phyloP scores from a whole-genome alignment of 148 eudicot species.

The Persicaria maculosa region DNA sequence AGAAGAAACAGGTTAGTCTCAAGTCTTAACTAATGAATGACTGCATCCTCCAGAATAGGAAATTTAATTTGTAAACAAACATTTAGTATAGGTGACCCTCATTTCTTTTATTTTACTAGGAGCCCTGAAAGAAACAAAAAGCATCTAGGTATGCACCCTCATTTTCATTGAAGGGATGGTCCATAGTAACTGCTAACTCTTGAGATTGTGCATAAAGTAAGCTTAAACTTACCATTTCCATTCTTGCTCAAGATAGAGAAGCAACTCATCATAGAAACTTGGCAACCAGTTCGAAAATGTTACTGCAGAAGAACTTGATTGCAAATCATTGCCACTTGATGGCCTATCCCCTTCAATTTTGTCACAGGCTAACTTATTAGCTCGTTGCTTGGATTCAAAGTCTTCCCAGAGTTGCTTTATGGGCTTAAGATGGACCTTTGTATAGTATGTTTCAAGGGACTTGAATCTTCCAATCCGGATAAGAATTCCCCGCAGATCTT shows the following conservation, averaged over 20 bases:
- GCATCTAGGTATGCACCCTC: not conserved
- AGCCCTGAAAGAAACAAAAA: not conserved
- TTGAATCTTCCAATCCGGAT: constrained; percentile 84
- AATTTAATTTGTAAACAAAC: too few relatives aligned
- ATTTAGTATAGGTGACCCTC: too few relatives aligned
- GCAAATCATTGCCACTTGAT: constrained; percentile 40
- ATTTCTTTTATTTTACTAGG: too few relatives aligned
- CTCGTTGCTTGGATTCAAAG: constrained; percentile 61
- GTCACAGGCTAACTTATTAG: constrained; percentile 49
- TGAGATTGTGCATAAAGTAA: not conserved
- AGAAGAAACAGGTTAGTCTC: not conserved
- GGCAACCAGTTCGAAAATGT: constrained; percentile 88
- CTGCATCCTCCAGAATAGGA: not conserved
- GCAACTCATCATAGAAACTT: constrained; percentile 80
- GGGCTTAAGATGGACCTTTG: constrained; percentile 77
- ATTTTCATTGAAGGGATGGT: not conserved
- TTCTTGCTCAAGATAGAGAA: constrained; percentile 93
- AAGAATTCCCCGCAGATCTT: constrained; percentile 83
- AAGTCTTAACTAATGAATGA: not conserved
- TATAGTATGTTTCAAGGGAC: constrained; percentile 76
- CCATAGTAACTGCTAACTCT: not conserved
- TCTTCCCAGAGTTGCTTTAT: constrained; percentile 85
- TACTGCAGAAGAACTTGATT: constrained; percentile 30
- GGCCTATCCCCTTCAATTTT: constrained; percentile 47
- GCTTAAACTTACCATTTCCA: constrained; percentile 76